Percentiles rank a stretch among this genome's conserved stretches.
Evolutionary conservation across 1,284 basidiomycete species (phyloP).

Genomic region (Sanghuangporus sanghuang): DNA sequence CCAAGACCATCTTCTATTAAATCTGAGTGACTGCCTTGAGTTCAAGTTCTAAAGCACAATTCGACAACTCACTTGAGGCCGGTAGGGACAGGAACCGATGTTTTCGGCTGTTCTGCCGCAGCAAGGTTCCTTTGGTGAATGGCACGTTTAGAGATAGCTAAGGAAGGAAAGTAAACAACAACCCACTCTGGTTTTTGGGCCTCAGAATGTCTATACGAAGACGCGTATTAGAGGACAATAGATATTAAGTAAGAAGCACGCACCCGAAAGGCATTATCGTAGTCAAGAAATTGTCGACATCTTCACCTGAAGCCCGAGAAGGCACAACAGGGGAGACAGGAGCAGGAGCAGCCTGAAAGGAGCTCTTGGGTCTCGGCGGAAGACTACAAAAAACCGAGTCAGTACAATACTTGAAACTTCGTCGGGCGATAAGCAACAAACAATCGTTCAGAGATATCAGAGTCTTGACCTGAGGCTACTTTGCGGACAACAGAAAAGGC

Average conservation of each 20-base stretch:
- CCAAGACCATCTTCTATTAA: slow-evolving; percentile 46
- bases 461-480: neutral
- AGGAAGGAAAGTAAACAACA: neutral
- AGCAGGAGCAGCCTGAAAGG: neutral
- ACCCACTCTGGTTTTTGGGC: slow-evolving; percentile 12
- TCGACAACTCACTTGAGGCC: neutral
- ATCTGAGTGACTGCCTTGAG: slow-evolving; percentile 4
- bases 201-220: neutral
- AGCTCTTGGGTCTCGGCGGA: neutral
- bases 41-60: neutral
- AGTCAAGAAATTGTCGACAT: slow-evolving; percentile 14
- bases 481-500: neutral
- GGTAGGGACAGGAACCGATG: neutral
- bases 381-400: neutral
- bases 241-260: neutral
- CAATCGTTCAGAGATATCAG: neutral
- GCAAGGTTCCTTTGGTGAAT: neutral
- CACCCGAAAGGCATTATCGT: slow-evolving; percentile 10
- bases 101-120: neutral
- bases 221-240: slow-evolving; percentile 24
- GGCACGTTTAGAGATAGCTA: neutral
- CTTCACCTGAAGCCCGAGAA: slow-evolving; percentile 1
- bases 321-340: neutral
- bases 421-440: neutral
- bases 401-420: neutral